Conservation (phyloP, 176 grass and related monocot genomes). For the Zizania latifolia region DNA sequence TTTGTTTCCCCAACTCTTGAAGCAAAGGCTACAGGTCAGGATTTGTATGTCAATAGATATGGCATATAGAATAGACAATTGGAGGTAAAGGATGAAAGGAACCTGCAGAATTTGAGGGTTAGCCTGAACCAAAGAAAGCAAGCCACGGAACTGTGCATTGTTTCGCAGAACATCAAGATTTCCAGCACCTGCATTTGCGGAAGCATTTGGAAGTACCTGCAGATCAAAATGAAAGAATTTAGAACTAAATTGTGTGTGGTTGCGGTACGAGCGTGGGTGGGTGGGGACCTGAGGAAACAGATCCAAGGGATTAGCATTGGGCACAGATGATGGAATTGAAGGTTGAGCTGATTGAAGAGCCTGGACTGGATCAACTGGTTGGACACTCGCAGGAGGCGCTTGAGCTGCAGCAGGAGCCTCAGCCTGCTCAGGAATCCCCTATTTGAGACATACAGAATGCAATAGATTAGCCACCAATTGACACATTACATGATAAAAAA, state of each 20-base stretch:
- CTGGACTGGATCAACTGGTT: constrained; percentile 22
- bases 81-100: not conserved
- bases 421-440: constrained; percentile 51
- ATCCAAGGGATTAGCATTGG: constrained; percentile 59
- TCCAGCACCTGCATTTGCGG: constrained; percentile 40
- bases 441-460: not conserved
- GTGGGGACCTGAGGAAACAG: constrained; percentile 54
- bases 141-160: constrained; percentile 53
- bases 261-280: not conserved
- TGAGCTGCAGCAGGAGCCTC: constrained; percentile 34
- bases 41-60: not conserved
- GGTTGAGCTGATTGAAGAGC: constrained; percentile 33
- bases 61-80: not conserved
- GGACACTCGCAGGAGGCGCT: constrained; percentile 27
- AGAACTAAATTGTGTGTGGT: not conserved
- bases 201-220: constrained; percentile 47
- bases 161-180: constrained; percentile 48
- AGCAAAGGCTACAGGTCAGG: constrained; percentile 46
- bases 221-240: not conserved
- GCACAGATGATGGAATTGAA: constrained; percentile 36
- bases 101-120: constrained; percentile 67
- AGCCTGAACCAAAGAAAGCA: constrained; percentile 55
- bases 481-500: not conserved
- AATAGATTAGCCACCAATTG: not conserved
- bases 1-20: constrained; percentile 69